phyloP scores from a whole-genome alignment of 2,329 filamentous ascomycete genomes.

The Claviceps fusiformis region DNA sequence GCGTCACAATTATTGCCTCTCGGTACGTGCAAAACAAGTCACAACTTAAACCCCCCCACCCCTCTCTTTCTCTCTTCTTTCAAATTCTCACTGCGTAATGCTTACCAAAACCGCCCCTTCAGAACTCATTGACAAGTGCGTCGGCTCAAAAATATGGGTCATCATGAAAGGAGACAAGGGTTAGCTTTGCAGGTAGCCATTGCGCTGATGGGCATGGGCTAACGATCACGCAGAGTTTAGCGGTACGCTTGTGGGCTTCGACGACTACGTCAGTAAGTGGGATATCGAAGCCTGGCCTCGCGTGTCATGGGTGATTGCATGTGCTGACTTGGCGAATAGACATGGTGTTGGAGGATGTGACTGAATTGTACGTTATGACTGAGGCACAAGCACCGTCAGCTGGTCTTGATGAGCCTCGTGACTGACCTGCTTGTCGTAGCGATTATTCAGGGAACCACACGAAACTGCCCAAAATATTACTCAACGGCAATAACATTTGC shows the following conservation, averaged over 20 bases:
- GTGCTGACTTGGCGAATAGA: constrained; percentile 38
- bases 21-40: constrained; percentile 29
- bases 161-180: constrained; percentile 99
- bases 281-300: not conserved
- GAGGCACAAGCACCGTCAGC: not conserved
- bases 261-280: constrained; percentile 97
- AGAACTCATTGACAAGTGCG: constrained; percentile 99
- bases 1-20: constrained; percentile 61
- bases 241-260: constrained; percentile 86
- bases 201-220: not conserved
- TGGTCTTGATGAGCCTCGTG: not conserved
- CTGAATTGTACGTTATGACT: constrained; percentile 61
- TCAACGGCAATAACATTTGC: constrained; percentile 98
- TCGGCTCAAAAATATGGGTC: constrained; percentile 95
- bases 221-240: constrained; percentile 60
- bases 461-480: constrained; percentile 83
- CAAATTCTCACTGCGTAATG: not conserved
- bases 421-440: constrained; percentile 32
- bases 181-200: constrained; percentile 19
- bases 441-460: constrained; percentile 82
- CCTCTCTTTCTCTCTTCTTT: not conserved
- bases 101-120: constrained; percentile 4
- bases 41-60: not conserved
- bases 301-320: not conserved
- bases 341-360: constrained; percentile 96